Base-by-base conservation (phyloP, 768 basidiomycete genomes). In the Trametes coccinea region DNA sequence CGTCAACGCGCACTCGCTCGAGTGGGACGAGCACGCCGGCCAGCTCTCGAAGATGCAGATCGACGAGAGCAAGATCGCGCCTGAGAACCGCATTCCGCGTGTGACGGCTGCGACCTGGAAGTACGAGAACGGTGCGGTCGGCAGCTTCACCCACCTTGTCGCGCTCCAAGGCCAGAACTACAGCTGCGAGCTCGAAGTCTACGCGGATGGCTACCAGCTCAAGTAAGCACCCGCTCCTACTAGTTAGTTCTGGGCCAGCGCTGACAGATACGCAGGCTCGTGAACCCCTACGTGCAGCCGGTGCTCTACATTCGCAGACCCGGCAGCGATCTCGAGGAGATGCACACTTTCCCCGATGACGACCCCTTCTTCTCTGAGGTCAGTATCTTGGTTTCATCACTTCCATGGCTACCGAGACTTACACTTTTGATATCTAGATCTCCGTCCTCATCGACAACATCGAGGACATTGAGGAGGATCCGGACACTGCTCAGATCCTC, bases 41-140 rank as follows among this genome's bases (percentile, higher is more conserved):
- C 75, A 84, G 16, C 84, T 98, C 37, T 86, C 86, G 64, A 93
- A 92, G 74, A 82, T 95, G 69, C 72, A 78, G 22, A 79, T 98
- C 59, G 93, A 98, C 73, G 96, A 98, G 76, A 83, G 74, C 72
- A 83, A 86, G 73, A 94, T 96, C 68, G 76, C 87, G 10, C 87
- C 89, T 2, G 90, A 93, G 66, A 90, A 96, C 75, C 86, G 96
- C 66, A 94, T 98, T 68, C 94, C 96, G 37, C 90, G 96, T 70
- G 89, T 93, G 57, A 98, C 96, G 22, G 80, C 90, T 30, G 95
- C 96, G 44, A 90, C 87, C 39, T 98, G 96, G 90, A 99, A 99
- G 80, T 99, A 98, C 72, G 88, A 91, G 63, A 93, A 84, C 59
- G 96, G 96, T 11, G 96, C 95, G 39, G 91, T 98, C 34, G 96